These are phyloP conservation scores for Salix dunnii DNA, from an alignment of 345 rosid genomes.

Conservation along the genomic window DNA sequence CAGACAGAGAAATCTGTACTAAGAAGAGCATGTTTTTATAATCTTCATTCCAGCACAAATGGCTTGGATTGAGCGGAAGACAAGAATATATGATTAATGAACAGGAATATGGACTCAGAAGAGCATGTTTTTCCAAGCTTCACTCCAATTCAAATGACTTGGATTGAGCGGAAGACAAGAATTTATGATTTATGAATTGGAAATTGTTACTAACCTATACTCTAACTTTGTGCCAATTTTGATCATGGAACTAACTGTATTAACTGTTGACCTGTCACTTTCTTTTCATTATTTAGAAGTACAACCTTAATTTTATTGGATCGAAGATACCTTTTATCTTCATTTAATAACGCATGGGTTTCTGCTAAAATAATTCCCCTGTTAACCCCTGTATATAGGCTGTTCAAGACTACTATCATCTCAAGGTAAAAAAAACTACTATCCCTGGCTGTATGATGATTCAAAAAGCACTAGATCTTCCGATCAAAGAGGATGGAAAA, in stretches of 20 bases:
- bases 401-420: constrained; percentile 38
- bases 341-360: not conserved
- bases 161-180: not conserved
- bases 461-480: not conserved
- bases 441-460: not conserved
- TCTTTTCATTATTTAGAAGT: not conserved
- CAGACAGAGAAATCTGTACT: not conserved
- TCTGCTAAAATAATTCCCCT: not conserved
- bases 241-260: not conserved
- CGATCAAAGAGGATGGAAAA: not conserved
- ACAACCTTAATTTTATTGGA: not conserved
- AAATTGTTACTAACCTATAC: not conserved
- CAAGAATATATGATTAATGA: too few relatives aligned
- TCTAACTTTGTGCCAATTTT: not conserved
- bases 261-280: not conserved
- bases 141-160: not conserved
- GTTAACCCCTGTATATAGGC: constrained; percentile 30
- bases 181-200: too few relatives aligned
- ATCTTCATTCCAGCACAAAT: not conserved
- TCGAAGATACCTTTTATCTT: not conserved
- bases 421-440: constrained; percentile 23
- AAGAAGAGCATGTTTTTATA: not conserved
- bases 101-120: not conserved
- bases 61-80: not conserved
- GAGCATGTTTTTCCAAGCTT: not conserved